phyloP scores from a whole-genome alignment of 495 filamentous ascomycete species.

The Penicillium turbatum region DNA sequence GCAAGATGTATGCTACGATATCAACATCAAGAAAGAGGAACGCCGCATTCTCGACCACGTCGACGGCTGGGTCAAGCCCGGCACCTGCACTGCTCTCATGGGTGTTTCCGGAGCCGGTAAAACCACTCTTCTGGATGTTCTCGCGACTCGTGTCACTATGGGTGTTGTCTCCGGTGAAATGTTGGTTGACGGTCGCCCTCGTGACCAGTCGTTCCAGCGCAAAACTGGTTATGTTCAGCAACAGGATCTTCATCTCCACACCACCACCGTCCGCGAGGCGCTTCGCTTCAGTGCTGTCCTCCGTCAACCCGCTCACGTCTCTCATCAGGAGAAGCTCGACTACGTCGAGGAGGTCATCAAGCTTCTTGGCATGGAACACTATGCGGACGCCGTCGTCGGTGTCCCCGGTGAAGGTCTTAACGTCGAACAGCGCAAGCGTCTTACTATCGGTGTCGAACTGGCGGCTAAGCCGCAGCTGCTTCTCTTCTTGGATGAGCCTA shows the following conservation, averaged over 20 bases:
- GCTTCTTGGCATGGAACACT: conserved; percentile 76
- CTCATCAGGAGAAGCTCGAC: conserved; percentile 72
- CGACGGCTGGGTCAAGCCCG: conserved; percentile 63
- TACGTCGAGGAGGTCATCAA: conserved; percentile 93
- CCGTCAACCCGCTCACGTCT: conserved; percentile 70
- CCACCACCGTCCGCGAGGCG: conserved; percentile 79
- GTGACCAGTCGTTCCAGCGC: conserved; percentile 80
- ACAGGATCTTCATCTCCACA: conserved; percentile 86
- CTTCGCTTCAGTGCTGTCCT: conserved; percentile 80
- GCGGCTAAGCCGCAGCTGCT: conserved; percentile 81
- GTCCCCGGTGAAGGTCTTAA: conserved; percentile 62
- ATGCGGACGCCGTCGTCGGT: conserved; percentile 43
- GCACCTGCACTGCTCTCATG: conserved; percentile 64
- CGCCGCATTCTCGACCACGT: conserved; percentile 60
- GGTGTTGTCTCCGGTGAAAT: conserved; percentile 53
- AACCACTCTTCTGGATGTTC: conserved; percentile 61
- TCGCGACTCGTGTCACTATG: conserved; percentile 52
- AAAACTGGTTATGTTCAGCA: conserved; percentile 96
- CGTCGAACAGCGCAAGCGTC: conserved; percentile 83
- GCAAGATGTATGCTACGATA: conserved; percentile 71
- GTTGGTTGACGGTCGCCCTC: conserved; percentile 49
- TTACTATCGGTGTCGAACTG: conserved; percentile 90
- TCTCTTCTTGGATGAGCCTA: conserved; percentile 88
- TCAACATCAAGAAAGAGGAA: conserved; percentile 57
- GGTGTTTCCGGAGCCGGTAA: conserved; percentile 62